Evolutionary conservation across 768 basidiomycete species (phyloP).

Genomic region (Cystofilobasidium bisporidii): DNA sequence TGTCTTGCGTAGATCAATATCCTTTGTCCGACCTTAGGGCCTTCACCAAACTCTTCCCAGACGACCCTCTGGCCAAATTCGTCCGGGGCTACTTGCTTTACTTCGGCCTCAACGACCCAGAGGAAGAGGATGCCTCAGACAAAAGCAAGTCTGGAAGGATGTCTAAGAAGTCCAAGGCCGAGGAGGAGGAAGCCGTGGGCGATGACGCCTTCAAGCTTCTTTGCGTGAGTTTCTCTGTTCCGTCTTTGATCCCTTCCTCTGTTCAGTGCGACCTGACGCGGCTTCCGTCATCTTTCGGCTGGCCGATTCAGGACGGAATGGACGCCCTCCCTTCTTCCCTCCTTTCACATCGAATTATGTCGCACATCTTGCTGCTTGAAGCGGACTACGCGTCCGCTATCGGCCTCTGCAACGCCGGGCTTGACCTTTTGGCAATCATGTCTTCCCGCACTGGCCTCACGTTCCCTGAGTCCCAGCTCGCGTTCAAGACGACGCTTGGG

Average conservation of each 20-base stretch:
- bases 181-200: constrained; percentile 23
- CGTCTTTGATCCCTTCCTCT: no score
- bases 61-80: constrained; percentile 49
- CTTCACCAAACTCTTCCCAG: constrained; percentile 59
- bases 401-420: constrained; percentile 17
- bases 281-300: background rate
- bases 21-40: constrained; percentile 50
- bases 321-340: constrained; percentile 17
- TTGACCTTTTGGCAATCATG: constrained; percentile 4
- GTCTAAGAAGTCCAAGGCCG: constrained; percentile 43
- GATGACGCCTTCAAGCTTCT: constrained; percentile 23
- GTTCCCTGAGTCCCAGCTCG: constrained; percentile 12
- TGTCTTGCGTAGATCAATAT: constrained; percentile 49
- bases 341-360: constrained; percentile 20
- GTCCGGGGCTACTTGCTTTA: constrained; percentile 62
- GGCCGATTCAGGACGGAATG: constrained; percentile 13
- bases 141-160: constrained; percentile 37
- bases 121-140: background rate
- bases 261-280: background rate
- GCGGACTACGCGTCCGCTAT: constrained; percentile 21
- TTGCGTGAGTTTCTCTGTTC: background rate
- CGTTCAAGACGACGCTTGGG: constrained; percentile 60
- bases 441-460: constrained; percentile 6
- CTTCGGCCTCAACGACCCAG: constrained; percentile 41
- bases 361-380: constrained; percentile 23